A percentile compares a stretch with the other conserved stretches of the same genome.
Evolutionary conservation across 345 rosid genomes (phyloP).

Genomic region (Sisymbrium irio): DNA sequence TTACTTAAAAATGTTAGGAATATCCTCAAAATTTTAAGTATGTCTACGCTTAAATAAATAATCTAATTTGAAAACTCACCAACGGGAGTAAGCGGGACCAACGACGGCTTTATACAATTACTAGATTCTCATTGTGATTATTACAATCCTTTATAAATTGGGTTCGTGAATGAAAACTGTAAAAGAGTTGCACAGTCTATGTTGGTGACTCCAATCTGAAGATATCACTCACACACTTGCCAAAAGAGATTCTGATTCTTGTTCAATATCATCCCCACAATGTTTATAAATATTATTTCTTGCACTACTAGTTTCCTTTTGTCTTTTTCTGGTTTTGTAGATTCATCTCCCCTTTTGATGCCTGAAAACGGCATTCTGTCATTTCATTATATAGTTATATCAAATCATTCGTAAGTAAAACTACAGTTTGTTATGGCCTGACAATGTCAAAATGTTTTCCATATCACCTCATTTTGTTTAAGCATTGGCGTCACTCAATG

Average conservation of each 20-base stretch:
- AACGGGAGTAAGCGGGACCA: not conserved
- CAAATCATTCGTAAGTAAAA: not conserved
- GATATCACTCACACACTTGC: constrained; percentile 17
- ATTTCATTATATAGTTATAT: not conserved
- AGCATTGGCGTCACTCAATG: not conserved
- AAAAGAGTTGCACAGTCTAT: constrained; percentile 13
- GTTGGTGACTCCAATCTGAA: constrained; percentile 20
- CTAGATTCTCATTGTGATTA: not conserved
- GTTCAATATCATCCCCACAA: constrained; percentile 21
- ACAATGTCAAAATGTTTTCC: not conserved
- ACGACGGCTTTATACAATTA: not conserved
- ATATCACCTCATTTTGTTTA: not conserved
- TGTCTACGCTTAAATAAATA: not conserved
- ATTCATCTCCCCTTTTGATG: constrained; percentile 28
- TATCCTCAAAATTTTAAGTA: not conserved
- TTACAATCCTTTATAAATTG: not conserved
- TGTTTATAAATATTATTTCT: not conserved
- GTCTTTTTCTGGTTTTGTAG: not conserved
- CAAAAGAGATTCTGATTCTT: constrained; percentile 30
- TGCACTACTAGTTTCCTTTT: not conserved
- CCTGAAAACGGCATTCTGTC: constrained; percentile 11
- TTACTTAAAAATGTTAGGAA: not conserved
- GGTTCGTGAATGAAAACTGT: constrained; percentile 28
- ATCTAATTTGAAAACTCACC: not conserved
- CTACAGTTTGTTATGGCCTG: not conserved